These are phyloP conservation scores for Taxillus chinensis DNA, from an alignment of 164 flowering plant species.

Conservation along the genomic window DNA sequence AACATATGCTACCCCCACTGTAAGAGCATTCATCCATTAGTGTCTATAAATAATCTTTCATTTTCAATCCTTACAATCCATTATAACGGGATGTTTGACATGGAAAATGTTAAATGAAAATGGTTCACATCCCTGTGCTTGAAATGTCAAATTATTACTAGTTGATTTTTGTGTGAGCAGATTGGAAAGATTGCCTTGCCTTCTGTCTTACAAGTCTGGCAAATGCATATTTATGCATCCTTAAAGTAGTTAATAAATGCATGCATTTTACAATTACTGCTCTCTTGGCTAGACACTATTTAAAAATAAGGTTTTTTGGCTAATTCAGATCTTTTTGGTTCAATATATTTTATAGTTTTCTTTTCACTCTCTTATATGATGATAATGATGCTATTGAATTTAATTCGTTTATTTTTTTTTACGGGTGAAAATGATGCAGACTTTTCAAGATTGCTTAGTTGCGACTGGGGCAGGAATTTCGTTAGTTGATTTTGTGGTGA, in stretches of 20 bases:
- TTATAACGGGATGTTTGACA: too few relatives aligned
- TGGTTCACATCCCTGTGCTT: too few relatives aligned
- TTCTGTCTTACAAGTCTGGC: too few relatives aligned
- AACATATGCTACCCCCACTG: slow-evolving; percentile 89
- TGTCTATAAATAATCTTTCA: too few relatives aligned
- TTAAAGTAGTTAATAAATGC: not conserved
- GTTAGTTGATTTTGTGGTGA: slow-evolving; percentile 90
- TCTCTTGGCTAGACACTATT: too few relatives aligned
- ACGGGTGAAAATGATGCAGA: slow-evolving; percentile 35
- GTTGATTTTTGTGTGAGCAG: too few relatives aligned
- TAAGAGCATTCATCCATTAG: slow-evolving; percentile 23
- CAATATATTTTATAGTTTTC: not conserved
- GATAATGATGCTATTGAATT: not conserved
- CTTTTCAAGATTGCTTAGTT: slow-evolving; percentile 74
- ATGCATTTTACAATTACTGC: not conserved
- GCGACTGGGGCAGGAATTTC: slow-evolving; percentile 95
- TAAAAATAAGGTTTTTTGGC: not conserved
- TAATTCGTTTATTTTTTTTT: too few relatives aligned
- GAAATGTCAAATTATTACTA: too few relatives aligned
- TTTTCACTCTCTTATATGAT: not conserved
- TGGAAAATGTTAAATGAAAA: too few relatives aligned
- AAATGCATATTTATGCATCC: not conserved
- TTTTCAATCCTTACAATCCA: too few relatives aligned
- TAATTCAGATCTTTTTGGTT: not conserved
- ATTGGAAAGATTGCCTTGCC: too few relatives aligned